phyloP scores from a whole-genome alignment of 2,329 filamentous ascomycete genomes.

The Aspergillus novofumigatus region DNA sequence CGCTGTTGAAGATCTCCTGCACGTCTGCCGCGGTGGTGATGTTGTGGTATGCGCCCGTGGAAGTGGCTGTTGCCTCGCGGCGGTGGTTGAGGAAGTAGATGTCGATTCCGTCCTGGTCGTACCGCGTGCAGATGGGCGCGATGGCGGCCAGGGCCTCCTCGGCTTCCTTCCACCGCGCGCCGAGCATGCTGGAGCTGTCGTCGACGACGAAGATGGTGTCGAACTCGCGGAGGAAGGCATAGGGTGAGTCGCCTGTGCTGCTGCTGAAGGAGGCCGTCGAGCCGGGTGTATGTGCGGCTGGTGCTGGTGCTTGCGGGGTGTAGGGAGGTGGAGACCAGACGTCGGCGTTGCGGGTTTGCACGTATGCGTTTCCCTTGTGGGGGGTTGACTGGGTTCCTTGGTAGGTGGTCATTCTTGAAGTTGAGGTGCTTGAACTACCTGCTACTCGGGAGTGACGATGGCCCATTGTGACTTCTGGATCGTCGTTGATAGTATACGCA shows the following conservation, averaged over 20 bases:
- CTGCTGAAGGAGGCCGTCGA: slow-evolving; percentile 24
- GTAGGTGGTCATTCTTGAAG: not conserved
- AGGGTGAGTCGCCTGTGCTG: slow-evolving; percentile 56
- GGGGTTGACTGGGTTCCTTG: not conserved
- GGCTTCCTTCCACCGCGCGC: slow-evolving; percentile 72
- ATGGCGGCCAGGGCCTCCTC: slow-evolving; percentile 66
- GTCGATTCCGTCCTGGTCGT: slow-evolving; percentile 83
- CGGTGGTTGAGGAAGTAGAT: slow-evolving; percentile 81
- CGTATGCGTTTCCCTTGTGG: not conserved
- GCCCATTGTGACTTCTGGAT: slow-evolving; percentile 3
- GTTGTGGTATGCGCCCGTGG: slow-evolving; percentile 58
- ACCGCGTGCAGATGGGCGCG: slow-evolving; percentile 72
- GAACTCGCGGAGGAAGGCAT: slow-evolving; percentile 71
- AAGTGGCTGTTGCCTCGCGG: slow-evolving; percentile 33
- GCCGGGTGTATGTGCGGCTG: slow-evolving; percentile 14
- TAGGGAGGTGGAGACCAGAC: slow-evolving; percentile 20
- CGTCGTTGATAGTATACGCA: not conserved
- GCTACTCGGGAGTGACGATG: slow-evolving; percentile 1
- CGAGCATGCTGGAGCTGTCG: slow-evolving; percentile 83
- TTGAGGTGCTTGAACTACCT: not conserved
- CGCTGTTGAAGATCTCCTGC: slow-evolving; percentile 63
- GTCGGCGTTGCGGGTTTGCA: not conserved
- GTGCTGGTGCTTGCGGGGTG: slow-evolving; percentile 10
- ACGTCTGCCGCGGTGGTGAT: slow-evolving; percentile 59
- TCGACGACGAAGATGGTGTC: slow-evolving; percentile 91